Evolutionary conservation across 768 basidiomycete genomes (phyloP).

Genomic region (Clathrus columnatus): DNA sequence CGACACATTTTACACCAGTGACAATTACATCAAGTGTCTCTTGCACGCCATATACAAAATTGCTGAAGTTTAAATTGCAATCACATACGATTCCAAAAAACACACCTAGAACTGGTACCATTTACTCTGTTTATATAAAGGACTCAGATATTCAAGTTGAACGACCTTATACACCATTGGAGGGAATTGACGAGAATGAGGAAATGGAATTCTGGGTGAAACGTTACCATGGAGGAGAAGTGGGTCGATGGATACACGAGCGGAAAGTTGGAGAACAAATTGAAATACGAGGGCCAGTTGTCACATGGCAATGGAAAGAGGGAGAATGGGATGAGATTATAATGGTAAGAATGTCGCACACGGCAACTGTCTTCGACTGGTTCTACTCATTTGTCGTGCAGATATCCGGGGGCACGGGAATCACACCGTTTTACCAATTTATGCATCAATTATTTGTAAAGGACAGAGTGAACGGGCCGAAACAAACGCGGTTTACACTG

Average conservation of each 20-base stretch:
- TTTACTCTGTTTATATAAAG: constrained; percentile 77
- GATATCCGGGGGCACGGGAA: constrained; percentile 85
- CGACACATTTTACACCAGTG: constrained; percentile 43
- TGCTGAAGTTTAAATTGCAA: constrained; percentile 55
- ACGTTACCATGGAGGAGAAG: constrained; percentile 68
- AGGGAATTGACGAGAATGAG: constrained; percentile 59
- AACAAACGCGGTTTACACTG: constrained; percentile 54
- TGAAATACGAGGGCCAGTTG: constrained; percentile 69
- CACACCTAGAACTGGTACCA: constrained; percentile 24
- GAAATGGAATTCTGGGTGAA: constrained; percentile 76
- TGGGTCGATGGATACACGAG: constrained; percentile 74
- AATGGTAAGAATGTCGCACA: constrained; percentile 42
- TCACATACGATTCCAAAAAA: constrained; percentile 21
- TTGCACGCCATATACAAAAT: constrained; percentile 50
- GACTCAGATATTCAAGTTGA: constrained; percentile 87
- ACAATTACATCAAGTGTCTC: constrained; percentile 45
- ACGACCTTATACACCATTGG: constrained; percentile 73
- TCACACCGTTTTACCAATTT: constrained; percentile 79
- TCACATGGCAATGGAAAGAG: constrained; percentile 51
- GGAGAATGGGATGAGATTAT: constrained; percentile 68
- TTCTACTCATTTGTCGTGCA: constrained; percentile 22
- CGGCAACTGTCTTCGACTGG: neutral
- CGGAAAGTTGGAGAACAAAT: constrained; percentile 56
- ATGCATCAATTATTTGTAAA: constrained; percentile 44
- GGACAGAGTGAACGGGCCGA: constrained; percentile 8